Evolutionary conservation across 139 green algal genomes (phyloP), one percentile per base, ranked within the genome.

Genomic region (Haematococcus sp.): DNA sequence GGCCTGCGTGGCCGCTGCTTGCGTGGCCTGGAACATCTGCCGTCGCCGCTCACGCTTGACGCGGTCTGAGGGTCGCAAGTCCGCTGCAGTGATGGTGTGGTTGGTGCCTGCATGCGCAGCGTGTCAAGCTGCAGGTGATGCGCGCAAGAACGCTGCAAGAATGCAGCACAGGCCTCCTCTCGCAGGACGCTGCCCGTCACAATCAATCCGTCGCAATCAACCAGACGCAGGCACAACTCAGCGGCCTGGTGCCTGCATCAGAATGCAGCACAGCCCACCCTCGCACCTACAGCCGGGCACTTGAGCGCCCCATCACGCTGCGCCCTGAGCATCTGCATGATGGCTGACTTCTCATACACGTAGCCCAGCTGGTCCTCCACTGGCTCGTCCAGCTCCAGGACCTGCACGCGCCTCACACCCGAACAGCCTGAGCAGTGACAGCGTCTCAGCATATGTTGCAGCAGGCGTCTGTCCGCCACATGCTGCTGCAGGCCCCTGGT

Each of bases 271-370:
- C 54, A 5, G 23, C 54, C 9, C 16, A 9, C 54, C 9, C 16
- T 15, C 60, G 9, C 31, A 68, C 60, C 60, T 51, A 7, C n/a
- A 4, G 40, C 28, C 15, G 60, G 60, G 31, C 60, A 68, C 25
- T 43, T 64, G 5, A 31, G 7, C 9, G 7, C 13, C 5, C 19
- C 19, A 9, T 19, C 31, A 4, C 31, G 28, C n/a, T 35, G 5
- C 4, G 28, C 19, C 28, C 25, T 68, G 15, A 68, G 28, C n/a
- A 44, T 25, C 9, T 16, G 5, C 60, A 68, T 30, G 66, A 73
- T 59, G 9, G 66, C 66, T 59, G n/a, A 23, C 33, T 73, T 35
- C 66, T 73, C 66, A 33, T 73, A 73, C 5, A 73, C 54, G 40
- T 59, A 73, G 16, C 44, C 66, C 23, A 61, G 31, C 28, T 73